These are phyloP conservation scores for Cladobotryum protrusum DNA, from an alignment of 2,329 filamentous ascomycete species.

Conservation along the genomic window DNA sequence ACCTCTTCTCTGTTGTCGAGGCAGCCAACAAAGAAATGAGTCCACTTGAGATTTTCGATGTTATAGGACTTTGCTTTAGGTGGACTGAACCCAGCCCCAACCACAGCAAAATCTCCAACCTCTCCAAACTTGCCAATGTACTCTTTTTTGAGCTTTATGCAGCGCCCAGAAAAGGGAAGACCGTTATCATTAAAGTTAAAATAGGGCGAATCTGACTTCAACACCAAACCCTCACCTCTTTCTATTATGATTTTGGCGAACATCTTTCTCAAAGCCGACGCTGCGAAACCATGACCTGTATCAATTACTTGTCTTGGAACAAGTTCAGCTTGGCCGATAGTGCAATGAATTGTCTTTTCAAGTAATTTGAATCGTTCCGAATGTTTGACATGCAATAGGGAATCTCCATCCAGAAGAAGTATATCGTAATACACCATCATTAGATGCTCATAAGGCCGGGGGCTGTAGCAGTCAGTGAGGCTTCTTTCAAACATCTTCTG, in stretches of 20 bases:
- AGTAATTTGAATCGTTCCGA: slow-evolving; percentile 57
- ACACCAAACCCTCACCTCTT: slow-evolving; percentile 69
- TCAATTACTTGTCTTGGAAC: slow-evolving; percentile 63
- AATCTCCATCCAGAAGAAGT: slow-evolving; percentile 48
- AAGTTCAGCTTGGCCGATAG: slow-evolving; percentile 58
- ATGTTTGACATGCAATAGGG: slow-evolving; percentile 45
- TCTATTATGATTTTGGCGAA: slow-evolving; percentile 63
- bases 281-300: slow-evolving; percentile 49
- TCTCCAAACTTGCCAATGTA: slow-evolving; percentile 74
- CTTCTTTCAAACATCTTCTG: not conserved
- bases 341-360: slow-evolving; percentile 42
- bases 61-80: slow-evolving; percentile 51
- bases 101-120: slow-evolving; percentile 72
- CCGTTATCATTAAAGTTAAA: slow-evolving; percentile 46
- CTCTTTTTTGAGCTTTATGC: slow-evolving; percentile 84
- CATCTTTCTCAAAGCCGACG: slow-evolving; percentile 49
- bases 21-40: slow-evolving; percentile 75
- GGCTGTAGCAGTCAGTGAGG: slow-evolving; percentile 27
- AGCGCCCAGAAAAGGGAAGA: slow-evolving; percentile 39
- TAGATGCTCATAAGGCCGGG: slow-evolving; percentile 45
- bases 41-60: slow-evolving; percentile 59
- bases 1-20: slow-evolving; percentile 61
- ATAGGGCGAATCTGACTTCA: slow-evolving; percentile 78
- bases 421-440: slow-evolving; percentile 59
- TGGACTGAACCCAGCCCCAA: slow-evolving; percentile 68